phyloP scores from a whole-genome alignment of 1,284 basidiomycete species.

The Ceratobasidium sp. region DNA sequence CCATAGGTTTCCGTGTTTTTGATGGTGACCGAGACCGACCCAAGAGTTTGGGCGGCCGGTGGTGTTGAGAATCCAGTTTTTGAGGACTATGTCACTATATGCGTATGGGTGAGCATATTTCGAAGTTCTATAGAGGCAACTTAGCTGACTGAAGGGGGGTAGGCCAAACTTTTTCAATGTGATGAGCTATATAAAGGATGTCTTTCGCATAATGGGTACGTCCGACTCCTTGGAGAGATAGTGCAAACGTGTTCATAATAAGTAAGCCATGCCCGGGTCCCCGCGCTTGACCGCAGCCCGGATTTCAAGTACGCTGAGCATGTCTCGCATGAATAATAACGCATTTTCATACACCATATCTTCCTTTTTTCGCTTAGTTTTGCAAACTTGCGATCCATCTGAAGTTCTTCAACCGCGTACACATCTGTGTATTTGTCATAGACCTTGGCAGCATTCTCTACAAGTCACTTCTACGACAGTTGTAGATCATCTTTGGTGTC shows the following conservation, averaged over 20 bases:
- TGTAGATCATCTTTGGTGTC: slow-evolving; percentile 47
- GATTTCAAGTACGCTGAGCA: slow-evolving; percentile 57
- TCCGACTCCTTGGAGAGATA: slow-evolving; percentile 3
- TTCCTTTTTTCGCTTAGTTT: slow-evolving; percentile 47
- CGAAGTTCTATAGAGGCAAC: slow-evolving; percentile 52
- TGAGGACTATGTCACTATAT: slow-evolving; percentile 8
- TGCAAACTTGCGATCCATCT: background rate
- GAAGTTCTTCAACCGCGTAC: slow-evolving; percentile 1
- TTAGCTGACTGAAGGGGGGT: slow-evolving; percentile 6
- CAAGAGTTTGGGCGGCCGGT: slow-evolving; percentile 1
- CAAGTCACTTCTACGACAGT: slow-evolving; percentile 50
- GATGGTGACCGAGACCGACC: background rate
- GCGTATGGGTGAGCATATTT: background rate
- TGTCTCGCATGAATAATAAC: slow-evolving; percentile 58
- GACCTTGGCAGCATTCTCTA: slow-evolving; percentile 46
- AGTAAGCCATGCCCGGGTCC: slow-evolving; percentile 56
- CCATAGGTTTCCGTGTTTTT: slow-evolving; percentile 9
- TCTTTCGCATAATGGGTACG: slow-evolving; percentile 10
- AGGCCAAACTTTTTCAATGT: slow-evolving; percentile 5
- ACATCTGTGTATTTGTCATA: background rate
- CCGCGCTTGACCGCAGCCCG: slow-evolving; percentile 57
- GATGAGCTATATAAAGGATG: slow-evolving; percentile 2
- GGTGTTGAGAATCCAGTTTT: slow-evolving; percentile 14
- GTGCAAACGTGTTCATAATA: slow-evolving; percentile 44
- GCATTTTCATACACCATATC: slow-evolving; percentile 60